Evolutionary conservation across 495 filamentous ascomycete genomes (phyloP).

Genomic region (Penicillium lividum): DNA sequence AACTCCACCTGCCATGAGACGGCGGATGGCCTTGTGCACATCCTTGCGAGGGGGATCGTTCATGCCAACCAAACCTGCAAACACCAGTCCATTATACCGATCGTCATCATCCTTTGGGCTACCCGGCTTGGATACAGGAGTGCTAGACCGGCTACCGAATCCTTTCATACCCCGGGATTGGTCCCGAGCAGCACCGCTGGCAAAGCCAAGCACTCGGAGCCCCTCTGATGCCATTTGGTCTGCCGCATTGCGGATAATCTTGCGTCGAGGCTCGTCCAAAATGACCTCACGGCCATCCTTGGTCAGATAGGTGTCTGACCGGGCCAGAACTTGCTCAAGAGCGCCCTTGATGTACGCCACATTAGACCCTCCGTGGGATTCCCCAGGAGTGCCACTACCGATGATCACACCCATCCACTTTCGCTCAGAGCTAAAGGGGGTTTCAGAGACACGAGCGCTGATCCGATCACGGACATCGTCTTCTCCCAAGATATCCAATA

Average conservation of each 20-base stretch:
- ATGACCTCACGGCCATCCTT: conserved; percentile 85
- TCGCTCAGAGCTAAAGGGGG: conserved; percentile 92
- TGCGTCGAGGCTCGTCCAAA: conserved; percentile 73
- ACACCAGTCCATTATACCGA: conserved; percentile 76
- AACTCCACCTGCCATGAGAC: conserved; percentile 89
- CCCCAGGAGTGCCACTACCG: conserved; percentile 49
- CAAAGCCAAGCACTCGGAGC: conserved; percentile 89
- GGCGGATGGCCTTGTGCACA: conserved; percentile 85
- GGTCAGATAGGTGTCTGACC: conserved; percentile 88
- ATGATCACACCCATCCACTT: conserved; percentile 99
- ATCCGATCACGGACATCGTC: conserved; percentile 86
- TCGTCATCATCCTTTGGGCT: conserved; percentile 61
- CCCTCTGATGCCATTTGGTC: conserved; percentile 90
- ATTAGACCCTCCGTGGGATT: conserved; percentile 59
- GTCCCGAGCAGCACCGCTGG: conserved; percentile 63
- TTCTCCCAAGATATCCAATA: conserved; percentile 86
- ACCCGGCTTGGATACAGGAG: conserved; percentile 46
- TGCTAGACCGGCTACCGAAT: conserved; percentile 49
- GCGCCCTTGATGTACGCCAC: conserved; percentile 94
- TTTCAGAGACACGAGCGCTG: conserved; percentile 74
- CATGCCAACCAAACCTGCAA: conserved; percentile 94
- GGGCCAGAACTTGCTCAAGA: conserved; percentile 79
- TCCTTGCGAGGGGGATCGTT: conserved; percentile 90
- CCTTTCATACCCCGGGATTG: conserved; percentile 31
- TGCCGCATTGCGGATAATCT: conserved; percentile 76